A percentile compares a stretch with the other conserved stretches of the same genome.
phyloP scores from a whole-genome alignment of 306 rosid genomes.

The Dryas octopetala region DNA sequence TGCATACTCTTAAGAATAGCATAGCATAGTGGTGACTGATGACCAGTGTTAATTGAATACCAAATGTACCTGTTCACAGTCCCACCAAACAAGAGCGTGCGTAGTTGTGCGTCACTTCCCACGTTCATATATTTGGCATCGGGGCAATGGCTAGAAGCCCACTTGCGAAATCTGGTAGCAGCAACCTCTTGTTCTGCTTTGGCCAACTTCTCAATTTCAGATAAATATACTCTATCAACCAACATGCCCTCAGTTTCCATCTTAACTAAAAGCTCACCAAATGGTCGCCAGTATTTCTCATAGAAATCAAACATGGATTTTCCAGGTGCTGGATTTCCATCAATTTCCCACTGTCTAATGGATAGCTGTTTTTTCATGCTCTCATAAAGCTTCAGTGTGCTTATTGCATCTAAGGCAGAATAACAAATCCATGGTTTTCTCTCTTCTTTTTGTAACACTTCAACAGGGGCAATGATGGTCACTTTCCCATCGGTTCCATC shows the following conservation, averaged over 20 bases:
- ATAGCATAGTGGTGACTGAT: neutral
- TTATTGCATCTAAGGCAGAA: constrained; percentile 56
- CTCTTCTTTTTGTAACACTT: constrained; percentile 81
- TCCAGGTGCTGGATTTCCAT: constrained; percentile 35
- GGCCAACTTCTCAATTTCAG: constrained; percentile 83
- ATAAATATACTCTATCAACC: constrained; percentile 81
- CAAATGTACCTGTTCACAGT: constrained; percentile 59
- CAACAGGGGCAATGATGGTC: constrained; percentile 71
- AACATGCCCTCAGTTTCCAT: constrained; percentile 98
- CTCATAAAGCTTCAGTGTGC: constrained; percentile 56
- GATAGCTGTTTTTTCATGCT: constrained; percentile 44
- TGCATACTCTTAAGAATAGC: constrained; percentile 5
- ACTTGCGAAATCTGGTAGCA: constrained; percentile 73
- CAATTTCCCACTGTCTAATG: constrained; percentile 30
- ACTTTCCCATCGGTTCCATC: constrained; percentile 64
- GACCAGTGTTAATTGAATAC: neutral
- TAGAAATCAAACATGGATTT: constrained; percentile 82
- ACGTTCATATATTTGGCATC: constrained; percentile 92
- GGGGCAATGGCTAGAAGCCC: constrained; percentile 81
- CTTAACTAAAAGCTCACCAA: constrained; percentile 80
- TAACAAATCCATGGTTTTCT: constrained; percentile 56
- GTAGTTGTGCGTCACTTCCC: constrained; percentile 91
- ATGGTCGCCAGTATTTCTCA: constrained; percentile 80
- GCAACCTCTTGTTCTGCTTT: constrained; percentile 79
- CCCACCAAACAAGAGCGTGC: constrained; percentile 90